Conservation (phyloP, 257 asterid species). For the Salvia rosmarinus region DNA sequence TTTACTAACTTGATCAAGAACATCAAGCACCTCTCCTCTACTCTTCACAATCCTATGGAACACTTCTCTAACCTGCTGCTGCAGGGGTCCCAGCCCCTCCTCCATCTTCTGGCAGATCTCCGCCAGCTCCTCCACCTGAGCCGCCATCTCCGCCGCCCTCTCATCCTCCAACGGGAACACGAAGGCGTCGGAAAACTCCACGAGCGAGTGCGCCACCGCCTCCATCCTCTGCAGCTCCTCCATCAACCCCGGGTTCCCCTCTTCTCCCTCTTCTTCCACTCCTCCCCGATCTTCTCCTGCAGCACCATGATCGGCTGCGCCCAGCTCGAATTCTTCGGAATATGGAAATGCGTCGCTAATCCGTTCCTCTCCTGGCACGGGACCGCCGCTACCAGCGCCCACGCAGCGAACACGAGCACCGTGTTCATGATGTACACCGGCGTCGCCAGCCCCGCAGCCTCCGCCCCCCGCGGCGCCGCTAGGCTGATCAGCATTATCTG, state of each 20-base stretch:
- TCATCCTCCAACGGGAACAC: slow-evolving; percentile 80
- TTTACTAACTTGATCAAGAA: slow-evolving; percentile 72
- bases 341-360: slow-evolving; percentile 51
- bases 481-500: slow-evolving; percentile 70
- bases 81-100: slow-evolving; percentile 80
- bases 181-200: slow-evolving; percentile 63
- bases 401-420: slow-evolving; percentile 69
- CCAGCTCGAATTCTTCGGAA: slow-evolving; percentile 67
- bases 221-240: slow-evolving; percentile 86
- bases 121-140: slow-evolving; percentile 66
- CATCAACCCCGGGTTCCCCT: slow-evolving; percentile 69
- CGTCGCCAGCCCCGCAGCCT: slow-evolving; percentile 56
- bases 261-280: slow-evolving; percentile 92
- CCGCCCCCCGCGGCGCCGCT: slow-evolving; percentile 74
- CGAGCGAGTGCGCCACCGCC: slow-evolving; percentile 54
- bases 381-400: slow-evolving; percentile 84
- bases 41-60: slow-evolving; percentile 95
- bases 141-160: slow-evolving; percentile 56
- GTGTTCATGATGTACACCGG: slow-evolving; percentile 69
- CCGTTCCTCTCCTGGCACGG: slow-evolving; percentile 90
- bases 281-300: slow-evolving; percentile 85
- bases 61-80: slow-evolving; percentile 76
- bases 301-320: slow-evolving; percentile 59
- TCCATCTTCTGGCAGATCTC: slow-evolving; percentile 76
- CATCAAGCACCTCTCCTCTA: slow-evolving; percentile 77